Evolutionary conservation across 2,329 filamentous ascomycete genomes (phyloP), one percentile per base, ranked within the genome.

Genomic region (Pyrenochaeta sp.): DNA sequence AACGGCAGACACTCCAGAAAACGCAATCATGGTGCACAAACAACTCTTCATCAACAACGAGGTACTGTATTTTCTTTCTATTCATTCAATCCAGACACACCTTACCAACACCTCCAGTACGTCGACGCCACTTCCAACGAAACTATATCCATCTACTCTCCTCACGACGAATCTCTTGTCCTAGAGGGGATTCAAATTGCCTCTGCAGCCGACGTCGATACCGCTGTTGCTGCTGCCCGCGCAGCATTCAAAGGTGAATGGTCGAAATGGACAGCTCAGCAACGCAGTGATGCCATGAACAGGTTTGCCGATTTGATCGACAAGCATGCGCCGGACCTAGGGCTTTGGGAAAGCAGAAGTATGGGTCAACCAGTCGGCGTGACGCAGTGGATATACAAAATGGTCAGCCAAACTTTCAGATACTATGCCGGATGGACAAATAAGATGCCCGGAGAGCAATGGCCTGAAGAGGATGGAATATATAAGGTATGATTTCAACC

Each of bases 11-110:
- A 36, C 32, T 36, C 12, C 32, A 12, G 3, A 36, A 10, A 15
- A 44, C 19, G 25, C 40, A 65, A 27, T 50, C 45, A 70, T 69
- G 61, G 59, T 63, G 4, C 50, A 65, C 32, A 60, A 65, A 32
- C 53, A 58, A 27, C 59, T 70, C 10, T 72, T 72, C 49, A 72
- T 73, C 57, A 70, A 73, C 42, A 72, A 73, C 22, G 68, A 74
- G 56, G 71, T 68, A 27, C 15, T 19, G n/a, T 5, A n/a, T 5
- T 15, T 39, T 5, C 8, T 6, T 13, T 39, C 36, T n/a, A 10
- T 19, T 19, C 8, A n/a, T 19, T 15, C 36, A 19, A n/a, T 2
- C 32, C 4, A 19, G 13, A 19, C 13, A 8, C 8, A 39, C 5
- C 36, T 10, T 13, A 43, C 45, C 9, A 2, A 37, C 8, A 19